Evolutionary conservation across 805 yeast genomes (phyloP).

Genomic region (Metschnikowia gelsemii): DNA sequence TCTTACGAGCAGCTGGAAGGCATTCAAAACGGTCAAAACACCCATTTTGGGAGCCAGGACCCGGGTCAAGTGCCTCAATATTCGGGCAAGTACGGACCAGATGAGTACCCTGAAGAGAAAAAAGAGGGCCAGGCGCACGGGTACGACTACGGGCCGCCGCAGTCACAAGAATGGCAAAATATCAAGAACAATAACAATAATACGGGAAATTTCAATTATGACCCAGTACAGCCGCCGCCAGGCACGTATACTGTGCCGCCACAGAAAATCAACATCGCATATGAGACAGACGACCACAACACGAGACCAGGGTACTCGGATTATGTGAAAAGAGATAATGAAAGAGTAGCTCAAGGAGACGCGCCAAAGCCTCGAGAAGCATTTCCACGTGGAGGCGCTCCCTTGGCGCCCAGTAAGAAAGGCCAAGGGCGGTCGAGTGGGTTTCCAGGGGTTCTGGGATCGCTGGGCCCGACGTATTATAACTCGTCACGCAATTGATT

Average conservation of each 20-base stretch:
- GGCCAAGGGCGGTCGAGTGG: slow-evolving; percentile 27
- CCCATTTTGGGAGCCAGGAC: not conserved
- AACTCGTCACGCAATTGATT: slow-evolving; percentile 5
- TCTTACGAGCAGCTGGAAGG: slow-evolving; percentile 20
- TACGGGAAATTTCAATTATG: not conserved
- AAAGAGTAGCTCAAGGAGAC: slow-evolving; percentile 33
- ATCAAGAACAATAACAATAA: not conserved
- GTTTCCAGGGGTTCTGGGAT: slow-evolving; percentile 40
- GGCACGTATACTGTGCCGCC: slow-evolving; percentile 30
- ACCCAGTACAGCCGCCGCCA: slow-evolving; percentile 7
- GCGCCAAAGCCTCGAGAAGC: slow-evolving; percentile 29
- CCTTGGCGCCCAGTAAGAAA: slow-evolving; percentile 30
- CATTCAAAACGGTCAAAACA: not conserved
- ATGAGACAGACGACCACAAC: slow-evolving; percentile 34
- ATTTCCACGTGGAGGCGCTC: slow-evolving; percentile 34
- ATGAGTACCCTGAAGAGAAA: slow-evolving; percentile 21
- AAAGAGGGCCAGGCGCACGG: not conserved
- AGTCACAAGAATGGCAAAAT: not conserved
- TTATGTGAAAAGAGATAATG: slow-evolving; percentile 31
- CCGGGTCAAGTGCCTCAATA: slow-evolving; percentile 5
- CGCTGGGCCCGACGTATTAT: slow-evolving; percentile 33
- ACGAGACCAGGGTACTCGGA: slow-evolving; percentile 39
- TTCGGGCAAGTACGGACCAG: slow-evolving; percentile 13
- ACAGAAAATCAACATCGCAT: slow-evolving; percentile 35
- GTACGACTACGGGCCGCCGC: not conserved